Conservation (phyloP, 805 yeast genomes). For the Sporopachydermia lactativora region DNA sequence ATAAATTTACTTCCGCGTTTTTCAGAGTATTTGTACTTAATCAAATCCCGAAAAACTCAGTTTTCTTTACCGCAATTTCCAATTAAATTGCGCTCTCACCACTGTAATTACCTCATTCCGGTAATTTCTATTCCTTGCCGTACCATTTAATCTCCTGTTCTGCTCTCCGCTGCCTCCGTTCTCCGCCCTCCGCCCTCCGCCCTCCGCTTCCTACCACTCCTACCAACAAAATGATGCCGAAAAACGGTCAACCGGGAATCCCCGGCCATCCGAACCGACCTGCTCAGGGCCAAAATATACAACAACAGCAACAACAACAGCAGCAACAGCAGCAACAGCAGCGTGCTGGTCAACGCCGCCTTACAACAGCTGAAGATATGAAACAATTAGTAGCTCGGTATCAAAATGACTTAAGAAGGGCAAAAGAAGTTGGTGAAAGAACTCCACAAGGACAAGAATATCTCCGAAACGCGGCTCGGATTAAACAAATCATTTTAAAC, state of each 20-base stretch:
- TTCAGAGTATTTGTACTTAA: no score
- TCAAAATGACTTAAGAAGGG: slow-evolving; percentile 10
- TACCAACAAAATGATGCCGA: slow-evolving; percentile 5
- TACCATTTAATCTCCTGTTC: slow-evolving; percentile 4
- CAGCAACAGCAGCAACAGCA: slow-evolving; percentile 8
- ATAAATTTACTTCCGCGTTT: no score
- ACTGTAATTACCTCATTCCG: slow-evolving; percentile 4
- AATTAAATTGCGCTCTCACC: slow-evolving; percentile 5
- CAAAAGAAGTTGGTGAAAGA: slow-evolving; percentile 9
- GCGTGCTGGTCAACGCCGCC: slow-evolving; percentile 8
- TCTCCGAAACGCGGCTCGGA: slow-evolving; percentile 7
- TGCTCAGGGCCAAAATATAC: slow-evolving; percentile 11
- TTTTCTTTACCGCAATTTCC: slow-evolving; percentile 2
- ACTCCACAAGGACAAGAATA: slow-evolving; percentile 7
- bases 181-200: slow-evolving; percentile 5
- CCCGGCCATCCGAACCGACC: slow-evolving; percentile 1
- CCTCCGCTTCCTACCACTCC: slow-evolving; percentile 6
- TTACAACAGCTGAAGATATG: slow-evolving; percentile 8
- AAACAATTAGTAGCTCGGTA: slow-evolving; percentile 11
- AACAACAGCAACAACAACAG: slow-evolving; percentile 2
- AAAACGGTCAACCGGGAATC: slow-evolving; percentile 2
- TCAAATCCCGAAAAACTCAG: slow-evolving; percentile 3
- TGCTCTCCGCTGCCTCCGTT: slow-evolving; percentile 6
- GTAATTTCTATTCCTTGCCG: slow-evolving; percentile 7
- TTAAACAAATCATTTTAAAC: slow-evolving; percentile 6